Base-by-base conservation (phyloP, 2,329 filamentous ascomycete species). In the Xylaria sp. region DNA sequence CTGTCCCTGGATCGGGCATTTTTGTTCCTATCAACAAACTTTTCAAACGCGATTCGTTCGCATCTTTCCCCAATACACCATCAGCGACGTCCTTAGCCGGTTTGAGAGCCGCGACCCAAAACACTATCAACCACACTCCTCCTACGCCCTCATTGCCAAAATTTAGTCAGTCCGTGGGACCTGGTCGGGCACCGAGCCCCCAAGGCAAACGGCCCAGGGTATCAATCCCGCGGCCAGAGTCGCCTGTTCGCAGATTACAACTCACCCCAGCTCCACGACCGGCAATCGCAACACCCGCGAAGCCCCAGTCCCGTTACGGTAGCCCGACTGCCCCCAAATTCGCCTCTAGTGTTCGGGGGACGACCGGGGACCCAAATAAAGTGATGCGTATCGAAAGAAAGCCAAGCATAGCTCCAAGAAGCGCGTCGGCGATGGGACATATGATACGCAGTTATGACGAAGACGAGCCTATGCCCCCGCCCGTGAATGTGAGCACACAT, bases 21-120 rank as follows among this genome's bases (percentile, higher is more conserved):
- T 99, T 99, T 78, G 86, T 99, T 15, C 96, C 96, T 3, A 83
- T 96, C 18, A 89, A 90, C 78, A 96, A 97, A 79, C 93, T 93
- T 39, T 85, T 87, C 76, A 92, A 87, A 79, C 90, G 89, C 77
- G 87, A 87, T 58, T 88, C 87, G 46, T 84, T 85, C 25, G 80
- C 83, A 15, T 82, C 84, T 34, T 83, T 87, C 30, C 87, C 91
- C 8, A 83, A 87, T 62, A 94, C 91, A 1, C 92, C 94, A 4
- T 89, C 88, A 2, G 89, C 90, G n/a, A 88, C 88, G 34, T 85
- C 85, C 20, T 84, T 86, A 59, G 81, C 82, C 55, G 86, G 83
- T 36, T 81, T 89, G 59, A 87, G 85, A 73, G 80, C 81, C 32
- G 84, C 82, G 59, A 85, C 77, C 70, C 90, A 89, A 61, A 87